Base-by-base conservation (phyloP, 1,284 basidiomycete species). In the Peniophora sp. region DNA sequence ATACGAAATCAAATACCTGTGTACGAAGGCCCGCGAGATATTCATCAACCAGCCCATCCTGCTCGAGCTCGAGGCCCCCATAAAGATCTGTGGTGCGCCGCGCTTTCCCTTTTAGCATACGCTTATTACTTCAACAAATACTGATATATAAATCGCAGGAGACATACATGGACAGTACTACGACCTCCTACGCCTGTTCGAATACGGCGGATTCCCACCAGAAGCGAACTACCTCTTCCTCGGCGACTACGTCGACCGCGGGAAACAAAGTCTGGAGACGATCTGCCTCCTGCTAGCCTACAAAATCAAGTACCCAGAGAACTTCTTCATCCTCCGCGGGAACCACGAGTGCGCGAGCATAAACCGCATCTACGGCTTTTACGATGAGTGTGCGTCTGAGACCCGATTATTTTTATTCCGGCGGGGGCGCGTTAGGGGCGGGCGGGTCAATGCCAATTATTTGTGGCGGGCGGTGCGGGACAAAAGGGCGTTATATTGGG, bases 241-340 rank as follows among this genome's bases (percentile, higher is more conserved):
- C 47, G 92, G 92, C 55, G 92, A 95, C 71, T 96, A 95, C 65
- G 93, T 96, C 62, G 93, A 96, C 73, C 84, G 92, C 68, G 92
- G 93, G 61, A 96, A 96, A 71, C 92, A 95, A 69, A 89, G 85
- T 48, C 80, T 96, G 58, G 93, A 96, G 73, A 95, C 93, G 22
- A 96, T 96, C 67, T 94, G 91, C 62, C 78, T 89, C 32, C 78
- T 94, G 53, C 82, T 94, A 57, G 89, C 90, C 48, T 94, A 94
- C 84, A 94, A 94, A 81, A 96, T 96, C 81, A 96, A 96, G 79
- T 96, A 96, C 75, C 93, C 92, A 50, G 92, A 96, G 80, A 96
- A 96, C 76, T 96, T 96, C 71, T 96, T 96, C 74, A 91, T 96
- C 65, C 78, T 96, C 56, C 80, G 92, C 60, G 92, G 92, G 62